Base-by-base conservation (phyloP, 2,329 filamentous ascomycete species). In the Ascochyta pisi region DNA sequence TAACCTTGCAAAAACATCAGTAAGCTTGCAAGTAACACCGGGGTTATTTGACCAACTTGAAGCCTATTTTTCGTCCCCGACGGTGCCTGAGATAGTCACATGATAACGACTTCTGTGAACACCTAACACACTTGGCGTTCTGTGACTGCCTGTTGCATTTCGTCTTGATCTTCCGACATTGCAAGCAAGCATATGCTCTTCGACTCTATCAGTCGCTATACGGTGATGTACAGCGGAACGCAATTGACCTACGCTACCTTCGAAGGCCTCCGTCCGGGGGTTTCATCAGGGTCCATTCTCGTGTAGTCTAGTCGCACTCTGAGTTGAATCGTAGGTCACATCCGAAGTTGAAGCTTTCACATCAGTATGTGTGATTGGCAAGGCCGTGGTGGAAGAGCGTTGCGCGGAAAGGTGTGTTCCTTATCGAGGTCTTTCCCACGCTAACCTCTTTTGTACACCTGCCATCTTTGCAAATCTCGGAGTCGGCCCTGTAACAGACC, bases 91-190 rank as follows among this genome's bases (percentile, higher is more conserved):
- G 38, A 10, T 43, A 54, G 8, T 48, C 51, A 27, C 51, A 54
- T 15, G 43, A 27, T 7, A 44, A 42, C 3, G 51, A 54, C 33
- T 43, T 48, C 8, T 44, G 38, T 19, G 19, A 22, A 35, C 51
- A 54, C 8, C 51, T 34, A 37, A 29, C 22, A n/a, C 51, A 54
- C 24, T 41, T 38, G 10, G 16, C 13, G 19, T 26, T 22, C 23
- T 43, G 13, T 13, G 12, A 2, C 16, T 12, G 15, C 22, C 37
- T 47, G 34, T 24, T 37, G 16, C 51, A 54, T n/a, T 44, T 54
- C 44, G 44, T 54, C 19, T 54, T 49, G 19, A 54, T 44, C 22
- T 38, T 54, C 1, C 51, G 43, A 15, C 51, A 54, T 37, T 46
- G 51, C 15, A 54, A 27, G 27, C 51, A 49, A 12, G 51, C 51